Conservation (phyloP, 805 yeast species). For the Metschnikowia drakensbergensis region DNA sequence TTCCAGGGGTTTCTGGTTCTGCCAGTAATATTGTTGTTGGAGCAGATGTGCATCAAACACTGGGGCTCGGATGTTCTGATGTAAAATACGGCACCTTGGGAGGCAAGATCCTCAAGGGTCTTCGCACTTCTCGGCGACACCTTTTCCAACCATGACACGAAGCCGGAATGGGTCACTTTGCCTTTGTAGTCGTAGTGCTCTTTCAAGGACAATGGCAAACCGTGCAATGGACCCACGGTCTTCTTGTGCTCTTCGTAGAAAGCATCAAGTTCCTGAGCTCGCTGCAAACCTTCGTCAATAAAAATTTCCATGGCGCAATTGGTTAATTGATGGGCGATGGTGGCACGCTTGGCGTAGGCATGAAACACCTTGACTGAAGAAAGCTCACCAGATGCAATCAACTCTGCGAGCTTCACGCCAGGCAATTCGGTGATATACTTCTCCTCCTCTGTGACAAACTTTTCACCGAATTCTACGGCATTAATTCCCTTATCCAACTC, state of each 20-base stretch:
- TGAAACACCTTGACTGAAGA: conserved; percentile 14
- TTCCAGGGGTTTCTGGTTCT: conserved; percentile 18
- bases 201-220: conserved; percentile 18
- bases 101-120: conserved; percentile 11
- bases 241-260: conserved; percentile 10
- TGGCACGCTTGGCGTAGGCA: conserved; percentile 19
- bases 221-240: conserved; percentile 18
- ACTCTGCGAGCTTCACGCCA: conserved; percentile 14
- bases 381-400: conserved; percentile 13
- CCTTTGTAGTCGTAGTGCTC: conserved; percentile 17
- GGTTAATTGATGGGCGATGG: conserved; percentile 19
- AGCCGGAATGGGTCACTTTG: conserved; percentile 15
- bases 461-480: conserved; percentile 11
- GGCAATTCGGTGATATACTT: conserved; percentile 10
- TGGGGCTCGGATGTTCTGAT: conserved; percentile 19
- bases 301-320: conserved; percentile 21
- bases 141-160: conserved; percentile 15
- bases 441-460: conserved; percentile 11
- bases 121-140: conserved; percentile 9
- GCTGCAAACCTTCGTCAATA: conserved; percentile 18
- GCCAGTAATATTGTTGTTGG: conserved; percentile 19
- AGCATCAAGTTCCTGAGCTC: conserved; percentile 17
- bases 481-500: conserved; percentile 17
- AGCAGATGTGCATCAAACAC: conserved; percentile 18
- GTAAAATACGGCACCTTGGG: conserved; percentile 19